These are phyloP conservation scores for Medicago arabica DNA, from an alignment of 306 rosid species.

Conservation along the genomic window DNA sequence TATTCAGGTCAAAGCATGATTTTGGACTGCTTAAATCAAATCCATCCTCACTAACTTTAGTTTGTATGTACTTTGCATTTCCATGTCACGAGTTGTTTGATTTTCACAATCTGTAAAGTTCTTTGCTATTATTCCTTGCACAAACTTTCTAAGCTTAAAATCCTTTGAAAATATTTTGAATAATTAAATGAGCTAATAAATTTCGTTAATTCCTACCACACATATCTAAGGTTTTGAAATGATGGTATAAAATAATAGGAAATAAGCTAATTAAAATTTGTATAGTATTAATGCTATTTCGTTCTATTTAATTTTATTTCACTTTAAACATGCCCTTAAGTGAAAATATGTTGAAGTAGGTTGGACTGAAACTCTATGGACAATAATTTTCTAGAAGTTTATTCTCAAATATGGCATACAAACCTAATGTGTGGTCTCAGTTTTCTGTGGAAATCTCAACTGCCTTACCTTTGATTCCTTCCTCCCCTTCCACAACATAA, in stretches of 20 bases:
- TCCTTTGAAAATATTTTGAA: no score
- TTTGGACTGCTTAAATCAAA: not conserved
- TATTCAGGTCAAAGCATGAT: not conserved
- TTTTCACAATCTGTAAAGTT: not conserved
- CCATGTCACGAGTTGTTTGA: constrained; percentile 14
- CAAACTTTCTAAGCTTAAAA: not conserved
- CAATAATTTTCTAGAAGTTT: no score
- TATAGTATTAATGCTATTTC: no score
- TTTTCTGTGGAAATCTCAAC: no score
- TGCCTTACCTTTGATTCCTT: no score
- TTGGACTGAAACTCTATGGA: no score
- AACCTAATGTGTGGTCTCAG: no score
- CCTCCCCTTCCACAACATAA: not conserved
- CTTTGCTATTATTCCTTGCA: not conserved
- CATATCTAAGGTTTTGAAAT: not conserved
- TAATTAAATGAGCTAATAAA: not conserved
- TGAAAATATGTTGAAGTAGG: no score
- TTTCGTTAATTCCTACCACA: not conserved
- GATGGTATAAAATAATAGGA: not conserved
- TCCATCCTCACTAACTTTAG: not conserved
- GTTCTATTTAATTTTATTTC: no score
- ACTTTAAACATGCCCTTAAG: no score
- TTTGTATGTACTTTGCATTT: constrained; percentile 7
- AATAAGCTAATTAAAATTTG: no score
- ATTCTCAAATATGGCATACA: no score